These are phyloP conservation scores for Fagopyrum tataricum DNA, from an alignment of 148 eudicot species.

Conservation along the genomic window DNA sequence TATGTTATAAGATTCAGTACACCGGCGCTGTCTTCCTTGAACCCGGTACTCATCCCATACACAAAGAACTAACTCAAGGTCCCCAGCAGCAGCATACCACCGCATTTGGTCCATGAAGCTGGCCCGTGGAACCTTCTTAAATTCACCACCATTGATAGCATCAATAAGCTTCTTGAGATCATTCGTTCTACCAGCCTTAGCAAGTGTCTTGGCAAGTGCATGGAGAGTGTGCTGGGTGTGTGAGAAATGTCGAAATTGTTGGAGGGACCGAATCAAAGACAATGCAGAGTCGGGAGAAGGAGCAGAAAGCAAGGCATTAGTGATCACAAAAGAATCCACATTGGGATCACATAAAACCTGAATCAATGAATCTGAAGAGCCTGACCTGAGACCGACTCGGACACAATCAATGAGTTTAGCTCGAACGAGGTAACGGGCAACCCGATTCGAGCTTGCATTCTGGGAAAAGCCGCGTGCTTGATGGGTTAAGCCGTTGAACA, in stretches of 20 bases:
- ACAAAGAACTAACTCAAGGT: conserved; percentile 47
- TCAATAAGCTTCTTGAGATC: conserved; percentile 57
- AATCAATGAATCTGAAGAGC: conserved; percentile 33
- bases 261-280: conserved; percentile 50
- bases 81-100: conserved; percentile 64
- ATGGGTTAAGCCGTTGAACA: conserved; percentile 18
- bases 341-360: conserved; percentile 43
- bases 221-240: conserved; percentile 65
- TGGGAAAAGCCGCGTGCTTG: conserved; percentile 37
- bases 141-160: conserved; percentile 59
- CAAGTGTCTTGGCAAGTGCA: conserved; percentile 68
- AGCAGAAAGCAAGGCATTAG: conserved; percentile 74
- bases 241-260: conserved; percentile 46
- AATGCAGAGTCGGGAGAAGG: conserved; percentile 82
- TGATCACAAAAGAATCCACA: conserved; percentile 75
- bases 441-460: conserved; percentile 34
- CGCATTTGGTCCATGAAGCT: conserved; percentile 65
- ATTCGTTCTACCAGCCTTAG: conserved; percentile 44
- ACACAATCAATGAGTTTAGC: conserved; percentile 79
- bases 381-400: conserved; percentile 53
- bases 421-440: conserved; percentile 54
- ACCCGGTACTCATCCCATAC: conserved; percentile 62
- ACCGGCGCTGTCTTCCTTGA: conserved; percentile 31
- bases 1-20: conserved; percentile 65
- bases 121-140: conserved; percentile 45